phyloP scores from a whole-genome alignment of 2,329 filamentous ascomycete genomes.

The Cladophialophora psammophila region DNA sequence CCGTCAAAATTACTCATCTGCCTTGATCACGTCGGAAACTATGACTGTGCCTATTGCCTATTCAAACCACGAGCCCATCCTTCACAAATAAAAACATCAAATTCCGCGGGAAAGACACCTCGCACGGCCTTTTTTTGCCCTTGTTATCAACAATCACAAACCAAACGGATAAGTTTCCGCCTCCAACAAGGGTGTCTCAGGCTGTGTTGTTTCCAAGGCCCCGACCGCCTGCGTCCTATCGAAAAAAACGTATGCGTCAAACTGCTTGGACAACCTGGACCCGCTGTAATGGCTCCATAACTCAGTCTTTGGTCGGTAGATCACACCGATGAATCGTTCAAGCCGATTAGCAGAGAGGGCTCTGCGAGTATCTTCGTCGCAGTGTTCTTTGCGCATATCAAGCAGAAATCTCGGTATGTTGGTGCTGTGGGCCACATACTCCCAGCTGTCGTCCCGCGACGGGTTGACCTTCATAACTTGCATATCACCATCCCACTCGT shows the following conservation, averaged over 20 bases:
- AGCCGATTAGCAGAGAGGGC: conserved; percentile 51
- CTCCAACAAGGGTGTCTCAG: conserved; percentile 50
- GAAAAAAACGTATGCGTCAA: conserved; percentile 61
- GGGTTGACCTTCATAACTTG: conserved; percentile 58
- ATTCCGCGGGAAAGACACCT: not conserved
- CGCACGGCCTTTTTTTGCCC: not conserved
- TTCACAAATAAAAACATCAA: not conserved
- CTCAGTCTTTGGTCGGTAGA: conserved; percentile 61
- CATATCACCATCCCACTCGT: conserved; percentile 61
- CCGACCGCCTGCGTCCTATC: conserved; percentile 56
- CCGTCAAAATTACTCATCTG: not conserved
- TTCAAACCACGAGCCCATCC: not conserved
- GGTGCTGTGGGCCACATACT: conserved; percentile 57
- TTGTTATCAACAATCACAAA: conserved; percentile 43
- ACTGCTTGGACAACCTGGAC: conserved; percentile 56
- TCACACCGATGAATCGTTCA: conserved; percentile 63
- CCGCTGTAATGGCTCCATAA: conserved; percentile 58
- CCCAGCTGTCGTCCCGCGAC: conserved; percentile 58
- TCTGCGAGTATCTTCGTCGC: conserved; percentile 47
- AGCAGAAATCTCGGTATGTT: conserved; percentile 55
- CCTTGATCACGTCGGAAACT: not conserved
- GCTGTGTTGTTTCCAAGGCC: conserved; percentile 56
- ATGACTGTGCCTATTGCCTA: not conserved
- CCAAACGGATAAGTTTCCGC: conserved; percentile 63
- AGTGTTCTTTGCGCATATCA: conserved; percentile 52